Conservation (phyloP, 306 rosid genomes). For the Chamaecrista fasciculata region DNA sequence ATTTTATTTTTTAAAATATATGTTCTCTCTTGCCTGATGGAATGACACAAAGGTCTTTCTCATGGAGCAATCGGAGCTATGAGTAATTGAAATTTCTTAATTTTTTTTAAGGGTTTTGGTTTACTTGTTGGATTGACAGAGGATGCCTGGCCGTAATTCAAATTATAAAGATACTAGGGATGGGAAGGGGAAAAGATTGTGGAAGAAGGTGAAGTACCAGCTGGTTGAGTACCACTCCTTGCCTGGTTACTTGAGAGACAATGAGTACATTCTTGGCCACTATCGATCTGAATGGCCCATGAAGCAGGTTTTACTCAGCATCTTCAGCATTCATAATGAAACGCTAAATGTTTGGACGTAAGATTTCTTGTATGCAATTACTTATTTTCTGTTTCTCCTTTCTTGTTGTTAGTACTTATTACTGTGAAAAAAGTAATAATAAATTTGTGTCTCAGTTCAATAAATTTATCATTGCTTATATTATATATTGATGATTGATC, state of each 20-base stretch:
- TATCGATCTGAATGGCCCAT: conserved; percentile 92
- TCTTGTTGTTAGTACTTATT: background rate
- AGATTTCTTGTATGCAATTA: conserved; percentile 25
- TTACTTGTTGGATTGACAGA: conserved; percentile 1
- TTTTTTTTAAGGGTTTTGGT: background rate
- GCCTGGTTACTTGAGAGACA: conserved; percentile 85
- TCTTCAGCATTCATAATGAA: conserved; percentile 86
- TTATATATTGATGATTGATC: conserved; percentile 7
- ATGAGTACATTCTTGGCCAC: conserved; percentile 77
- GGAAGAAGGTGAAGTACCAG: conserved; percentile 96
- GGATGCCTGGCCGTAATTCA: conserved; percentile 27
- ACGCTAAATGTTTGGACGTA: conserved; percentile 99
- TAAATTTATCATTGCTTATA: background rate
- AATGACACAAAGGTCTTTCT: background rate
- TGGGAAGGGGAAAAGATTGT: conserved; percentile 70
- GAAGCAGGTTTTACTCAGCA: conserved; percentile 79
- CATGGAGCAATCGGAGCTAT: background rate
- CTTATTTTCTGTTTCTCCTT: background rate
- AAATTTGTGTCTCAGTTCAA: background rate
- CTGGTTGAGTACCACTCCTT: conserved; percentile 86
- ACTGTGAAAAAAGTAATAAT: background rate
- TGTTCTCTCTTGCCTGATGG: background rate
- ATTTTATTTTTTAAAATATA: background rate
- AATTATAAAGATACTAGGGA: conserved; percentile 32
- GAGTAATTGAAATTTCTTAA: background rate